Evolutionary conservation across 169 alveolate species (phyloP).

Genomic region (Cryptosporidium meleagridis): DNA sequence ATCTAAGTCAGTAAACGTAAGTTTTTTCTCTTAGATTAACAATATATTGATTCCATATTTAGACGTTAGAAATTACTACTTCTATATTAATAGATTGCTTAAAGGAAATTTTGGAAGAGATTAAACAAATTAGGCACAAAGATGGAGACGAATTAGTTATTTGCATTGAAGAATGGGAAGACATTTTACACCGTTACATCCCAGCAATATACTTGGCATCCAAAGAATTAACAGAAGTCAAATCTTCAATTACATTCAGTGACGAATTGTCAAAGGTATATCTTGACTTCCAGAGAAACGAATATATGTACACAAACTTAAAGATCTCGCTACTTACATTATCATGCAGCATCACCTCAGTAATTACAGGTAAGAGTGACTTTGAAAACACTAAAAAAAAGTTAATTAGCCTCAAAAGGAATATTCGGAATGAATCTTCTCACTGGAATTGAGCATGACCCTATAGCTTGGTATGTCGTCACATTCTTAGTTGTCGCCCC

Average conservation of each 20-base stretch:
- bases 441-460: constrained; percentile 63
- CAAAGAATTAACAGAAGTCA: constrained; percentile 28
- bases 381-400: not conserved
- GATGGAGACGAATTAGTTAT: constrained; percentile 8
- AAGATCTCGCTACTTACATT: constrained; percentile 50
- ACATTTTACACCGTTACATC: constrained; percentile 36
- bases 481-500: constrained; percentile 41
- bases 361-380: constrained; percentile 48
- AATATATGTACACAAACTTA: constrained; percentile 60
- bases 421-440: constrained; percentile 67
- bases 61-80: constrained; percentile 39
- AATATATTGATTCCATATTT: not conserved
- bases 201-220: constrained; percentile 23
- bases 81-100: constrained; percentile 19
- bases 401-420: constrained; percentile 5
- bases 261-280: constrained; percentile 49
- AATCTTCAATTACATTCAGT: constrained; percentile 43
- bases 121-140: not conserved
- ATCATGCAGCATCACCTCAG: constrained; percentile 63
- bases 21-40: not conserved
- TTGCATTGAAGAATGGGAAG: constrained; percentile 52
- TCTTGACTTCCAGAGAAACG: constrained; percentile 66
- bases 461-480: constrained; percentile 68
- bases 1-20: constrained; percentile 38
- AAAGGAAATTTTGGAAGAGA: constrained; percentile 26